These are phyloP conservation scores for Penicillium coffeae DNA, from an alignment of 495 filamentous ascomycete genomes.

Conservation along the genomic window DNA sequence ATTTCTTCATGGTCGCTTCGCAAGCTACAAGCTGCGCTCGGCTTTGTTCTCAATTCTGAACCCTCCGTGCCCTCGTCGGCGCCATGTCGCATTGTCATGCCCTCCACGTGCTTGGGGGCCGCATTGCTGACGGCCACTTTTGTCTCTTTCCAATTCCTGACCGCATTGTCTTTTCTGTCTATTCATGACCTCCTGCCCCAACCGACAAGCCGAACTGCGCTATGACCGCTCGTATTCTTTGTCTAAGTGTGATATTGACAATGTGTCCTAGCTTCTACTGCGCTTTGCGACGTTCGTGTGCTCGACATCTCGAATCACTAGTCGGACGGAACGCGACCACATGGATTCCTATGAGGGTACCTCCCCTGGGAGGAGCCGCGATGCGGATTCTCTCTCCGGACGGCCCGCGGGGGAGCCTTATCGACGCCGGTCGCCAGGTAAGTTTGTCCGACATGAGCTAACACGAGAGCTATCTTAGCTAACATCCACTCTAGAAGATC, in stretches of 20 bases:
- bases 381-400: slow-evolving; percentile 31
- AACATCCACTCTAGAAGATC: slow-evolving; percentile 41
- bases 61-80: slow-evolving; percentile 7
- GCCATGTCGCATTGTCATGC: slow-evolving; percentile 5
- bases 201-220: slow-evolving; percentile 13
- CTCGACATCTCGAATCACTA: background rate
- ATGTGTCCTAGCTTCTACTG: slow-evolving; percentile 36
- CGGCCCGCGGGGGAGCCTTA: slow-evolving; percentile 36
- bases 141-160: slow-evolving; percentile 11
- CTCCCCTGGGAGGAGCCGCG: slow-evolving; percentile 40
- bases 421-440: slow-evolving; percentile 52
- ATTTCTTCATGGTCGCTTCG: background rate
- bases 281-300: slow-evolving; percentile 8
- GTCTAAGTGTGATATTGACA: slow-evolving; percentile 36
- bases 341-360: slow-evolving; percentile 46
- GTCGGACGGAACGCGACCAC: background rate
- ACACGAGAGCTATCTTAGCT: background rate
- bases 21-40: no score
- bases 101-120: slow-evolving; percentile 1
- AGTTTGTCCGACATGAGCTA: slow-evolving; percentile 9
- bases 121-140: slow-evolving; percentile 7
- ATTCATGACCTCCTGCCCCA: slow-evolving; percentile 14
- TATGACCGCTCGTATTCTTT: slow-evolving; percentile 22
- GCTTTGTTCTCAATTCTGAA: slow-evolving; percentile 17
- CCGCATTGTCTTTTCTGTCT: slow-evolving; percentile 18